Percentiles rank a stretch among this genome's conserved stretches.
phyloP scores from a whole-genome alignment of 2,329 filamentous ascomycete genomes.

The Rhexocercosporidium sp. region DNA sequence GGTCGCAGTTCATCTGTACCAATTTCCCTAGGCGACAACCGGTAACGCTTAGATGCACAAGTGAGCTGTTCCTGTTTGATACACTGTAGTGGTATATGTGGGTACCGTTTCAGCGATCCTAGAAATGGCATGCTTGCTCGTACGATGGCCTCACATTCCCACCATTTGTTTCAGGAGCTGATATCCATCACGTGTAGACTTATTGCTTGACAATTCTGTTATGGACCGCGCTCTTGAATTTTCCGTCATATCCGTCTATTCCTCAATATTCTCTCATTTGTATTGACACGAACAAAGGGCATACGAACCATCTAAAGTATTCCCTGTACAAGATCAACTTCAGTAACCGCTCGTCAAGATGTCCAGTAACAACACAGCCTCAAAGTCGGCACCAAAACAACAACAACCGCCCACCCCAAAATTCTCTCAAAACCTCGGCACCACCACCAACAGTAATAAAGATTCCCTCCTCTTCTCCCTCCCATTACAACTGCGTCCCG shows the following conservation, averaged over 20 bases:
- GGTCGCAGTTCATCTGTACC: conserved; percentile 12
- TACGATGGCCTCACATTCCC: conserved; percentile 5
- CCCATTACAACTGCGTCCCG: neutral
- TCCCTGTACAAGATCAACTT: neutral
- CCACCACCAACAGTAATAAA: conserved; percentile 8
- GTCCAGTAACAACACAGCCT: conserved; percentile 7
- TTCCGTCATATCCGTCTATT: neutral
- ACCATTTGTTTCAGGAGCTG: neutral
- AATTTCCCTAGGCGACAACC: neutral
- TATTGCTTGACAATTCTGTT: neutral
- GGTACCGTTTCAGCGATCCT: conserved; percentile 15
- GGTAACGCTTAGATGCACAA: neutral
- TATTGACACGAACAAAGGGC: too few species aligned
- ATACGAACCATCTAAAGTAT: too few species aligned
- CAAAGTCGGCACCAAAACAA: conserved; percentile 7
- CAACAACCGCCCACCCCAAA: conserved; percentile 1
- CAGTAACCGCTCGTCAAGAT: neutral
- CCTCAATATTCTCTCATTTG: too few species aligned
- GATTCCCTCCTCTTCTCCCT: conserved; percentile 16
- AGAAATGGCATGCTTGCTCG: conserved; percentile 8
- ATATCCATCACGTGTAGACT: neutral
- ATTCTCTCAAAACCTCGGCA: neutral
- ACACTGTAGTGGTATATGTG: conserved; percentile 2
- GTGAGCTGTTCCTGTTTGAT: neutral
- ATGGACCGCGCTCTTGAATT: neutral